phyloP scores from a whole-genome alignment of 2,329 filamentous ascomycete species.

The Monosporascus cannonballus region DNA sequence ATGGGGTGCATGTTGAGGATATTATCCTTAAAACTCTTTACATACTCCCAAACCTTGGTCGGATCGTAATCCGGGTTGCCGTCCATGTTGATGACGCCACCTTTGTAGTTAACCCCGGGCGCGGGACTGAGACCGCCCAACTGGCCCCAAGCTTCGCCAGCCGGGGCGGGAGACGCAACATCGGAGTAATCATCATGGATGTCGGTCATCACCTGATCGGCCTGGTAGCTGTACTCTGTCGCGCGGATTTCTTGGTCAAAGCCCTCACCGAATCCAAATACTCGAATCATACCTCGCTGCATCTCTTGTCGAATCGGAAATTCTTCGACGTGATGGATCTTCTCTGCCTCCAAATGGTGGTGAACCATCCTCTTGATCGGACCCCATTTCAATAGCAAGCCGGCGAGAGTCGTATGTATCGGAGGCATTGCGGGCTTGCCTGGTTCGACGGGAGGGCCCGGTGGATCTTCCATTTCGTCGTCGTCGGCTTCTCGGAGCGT shows the following conservation, averaged over 20 bases:
- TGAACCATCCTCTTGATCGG: conserved; percentile 60
- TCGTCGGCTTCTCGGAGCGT: conserved; percentile 30
- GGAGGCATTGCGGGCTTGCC: conserved; percentile 68
- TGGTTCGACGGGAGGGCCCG: conserved; percentile 45
- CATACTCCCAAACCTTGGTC: conserved; percentile 44
- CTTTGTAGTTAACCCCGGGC: conserved; percentile 28
- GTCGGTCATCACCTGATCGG: conserved; percentile 29
- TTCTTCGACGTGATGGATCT: conserved; percentile 53
- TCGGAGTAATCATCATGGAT: conserved; percentile 41
- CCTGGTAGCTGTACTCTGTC: conserved; percentile 34
- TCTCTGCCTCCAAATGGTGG: conserved; percentile 39
- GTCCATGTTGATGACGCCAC: conserved; percentile 33
- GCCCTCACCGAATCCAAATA: conserved; percentile 77
- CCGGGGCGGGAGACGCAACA: conserved; percentile 46
- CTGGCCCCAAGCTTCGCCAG: conserved; percentile 52
- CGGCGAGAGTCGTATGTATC: conserved; percentile 86
- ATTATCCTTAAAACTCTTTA: conserved; percentile 52
- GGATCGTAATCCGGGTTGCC: conserved; percentile 51
- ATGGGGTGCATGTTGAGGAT: conserved; percentile 63
- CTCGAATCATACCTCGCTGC: conserved; percentile 63
- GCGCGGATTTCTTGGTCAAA: conserved; percentile 47
- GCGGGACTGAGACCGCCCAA: conserved; percentile 45
- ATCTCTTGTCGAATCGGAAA: conserved; percentile 76
- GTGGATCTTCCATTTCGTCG: conserved; percentile 45
- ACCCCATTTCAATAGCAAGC: conserved; percentile 69